Evolutionary conservation across 352 stramenopile species (phyloP), one percentile per base, ranked within the genome.

Genomic region (Saprolegnia parasitica): DNA sequence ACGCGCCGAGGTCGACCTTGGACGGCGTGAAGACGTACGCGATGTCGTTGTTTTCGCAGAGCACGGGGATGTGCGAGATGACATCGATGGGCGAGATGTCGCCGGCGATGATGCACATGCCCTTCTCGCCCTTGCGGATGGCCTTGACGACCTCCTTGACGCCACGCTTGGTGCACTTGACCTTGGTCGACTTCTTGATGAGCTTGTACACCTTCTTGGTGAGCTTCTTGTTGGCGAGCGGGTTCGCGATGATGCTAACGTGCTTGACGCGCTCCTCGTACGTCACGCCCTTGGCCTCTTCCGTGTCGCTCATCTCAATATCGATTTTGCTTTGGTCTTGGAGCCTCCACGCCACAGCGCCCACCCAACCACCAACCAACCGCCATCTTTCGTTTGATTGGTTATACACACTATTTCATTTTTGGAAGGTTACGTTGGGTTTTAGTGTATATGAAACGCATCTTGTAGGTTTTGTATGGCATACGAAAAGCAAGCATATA

Each of bases 11-110:
- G 71, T 96, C 88, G 65, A 93, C 81, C 86, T 98, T 98, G 71
- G 92, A 98, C 13, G 93, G 93, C 26, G 98, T 98, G 79, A 98
- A 99, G 56, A 99, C 86, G 85, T 99, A 99, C 23, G 96, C 93
- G 56, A 99, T 97, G 74, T 98, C 89, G 74, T 98, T 91, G 81
- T 99, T 97, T 78, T 99, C 98, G 72, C 98, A 98, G 55, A 99
- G 81, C 65, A 99, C 85, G 16, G 98, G 97, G 62, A 99, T 90
- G 88, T 99, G 98, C 68, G 91, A 98, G 73, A 99, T 98, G n/a
- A 99, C 98, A 77, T 99, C 98, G 46, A 99, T 92, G n/a, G 98
- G 98, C 68, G 93, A 99, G 72, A 99, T 99, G 85, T 99, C 98
- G 45, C 97, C 98, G 3, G 98, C 98, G 55, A 99, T 96, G 65